phyloP scores from a whole-genome alignment of 768 basidiomycete species.

The Nidularia pulvinata region DNA sequence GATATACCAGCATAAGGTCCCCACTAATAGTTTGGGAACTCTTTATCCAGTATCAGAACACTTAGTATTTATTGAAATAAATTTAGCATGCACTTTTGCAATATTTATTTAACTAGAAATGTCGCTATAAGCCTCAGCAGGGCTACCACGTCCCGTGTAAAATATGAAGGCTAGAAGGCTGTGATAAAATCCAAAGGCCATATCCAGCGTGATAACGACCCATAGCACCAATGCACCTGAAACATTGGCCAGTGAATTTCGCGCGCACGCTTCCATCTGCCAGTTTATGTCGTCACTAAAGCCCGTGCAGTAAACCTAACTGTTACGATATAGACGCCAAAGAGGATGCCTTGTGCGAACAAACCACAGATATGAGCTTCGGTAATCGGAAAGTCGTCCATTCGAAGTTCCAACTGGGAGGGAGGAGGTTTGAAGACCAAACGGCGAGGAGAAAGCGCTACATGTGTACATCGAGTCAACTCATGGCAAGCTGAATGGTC shows the following conservation, averaged over 20 bases:
- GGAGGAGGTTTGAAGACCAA: conserved; percentile 9
- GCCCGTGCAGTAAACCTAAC: conserved; percentile 5
- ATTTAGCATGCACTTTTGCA: conserved; percentile 1
- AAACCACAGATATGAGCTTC: conserved; percentile 8
- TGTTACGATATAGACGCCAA: conserved; percentile 8
- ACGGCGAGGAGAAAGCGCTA: too few species aligned
- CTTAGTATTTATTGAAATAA: conserved; percentile 4
- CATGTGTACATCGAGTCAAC: too few species aligned
- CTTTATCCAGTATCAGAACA: not conserved
- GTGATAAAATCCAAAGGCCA: conserved; percentile 7
- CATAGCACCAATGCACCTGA: not conserved
- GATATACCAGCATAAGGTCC: conserved; percentile 7
- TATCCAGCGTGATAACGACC: conserved; percentile 5
- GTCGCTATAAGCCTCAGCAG: conserved; percentile 2
- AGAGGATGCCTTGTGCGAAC: conserved; percentile 8
- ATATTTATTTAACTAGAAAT: conserved; percentile 11
- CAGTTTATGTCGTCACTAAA: not conserved
- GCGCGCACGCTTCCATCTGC: not conserved
- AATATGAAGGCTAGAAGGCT: conserved; percentile 9
- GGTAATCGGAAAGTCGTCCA: conserved; percentile 6
- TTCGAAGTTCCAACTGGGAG: not conserved
- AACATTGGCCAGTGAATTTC: conserved; percentile 8
- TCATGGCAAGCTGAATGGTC: too few species aligned
- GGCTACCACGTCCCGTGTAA: conserved; percentile 4
- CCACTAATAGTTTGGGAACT: conserved; percentile 6